These are phyloP conservation scores for Malassezia vespertilionis DNA, from an alignment of 1,284 basidiomycete species.

Conservation along the genomic window DNA sequence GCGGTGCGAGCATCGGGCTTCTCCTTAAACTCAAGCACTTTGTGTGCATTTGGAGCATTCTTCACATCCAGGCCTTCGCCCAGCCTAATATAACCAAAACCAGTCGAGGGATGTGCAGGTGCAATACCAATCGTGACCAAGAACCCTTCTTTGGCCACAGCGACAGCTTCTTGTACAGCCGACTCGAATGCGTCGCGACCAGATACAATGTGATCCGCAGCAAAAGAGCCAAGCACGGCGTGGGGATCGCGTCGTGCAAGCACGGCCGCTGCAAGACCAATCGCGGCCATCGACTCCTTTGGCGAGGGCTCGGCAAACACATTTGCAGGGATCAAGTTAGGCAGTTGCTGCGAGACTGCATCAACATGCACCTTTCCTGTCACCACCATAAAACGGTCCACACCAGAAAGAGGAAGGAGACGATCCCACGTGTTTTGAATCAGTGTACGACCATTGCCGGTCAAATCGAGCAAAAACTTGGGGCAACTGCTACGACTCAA, in stretches of 20 bases:
- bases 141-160: constrained; percentile 40
- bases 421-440: constrained; percentile 44
- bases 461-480: constrained; percentile 44
- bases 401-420: constrained; percentile 33
- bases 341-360: constrained; percentile 35
- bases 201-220: constrained; percentile 46
- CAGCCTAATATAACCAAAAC: constrained; percentile 48
- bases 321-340: constrained; percentile 28
- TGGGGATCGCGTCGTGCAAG: constrained; percentile 38
- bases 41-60: constrained; percentile 40
- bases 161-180: constrained; percentile 43
- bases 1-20: constrained; percentile 47
- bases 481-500: constrained; percentile 39
- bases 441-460: constrained; percentile 35
- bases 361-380: constrained; percentile 36
- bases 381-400: constrained; percentile 37
- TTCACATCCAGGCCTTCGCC: constrained; percentile 31
- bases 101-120: constrained; percentile 43
- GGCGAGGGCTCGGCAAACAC: constrained; percentile 43
- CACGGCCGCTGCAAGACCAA: constrained; percentile 45
- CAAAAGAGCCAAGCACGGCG: constrained; percentile 45
- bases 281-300: constrained; percentile 45
- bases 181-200: constrained; percentile 45
- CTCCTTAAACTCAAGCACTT: constrained; percentile 46
- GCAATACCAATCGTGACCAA: constrained; percentile 47